phyloP scores from a whole-genome alignment of 2,329 filamentous ascomycete genomes.

The Phaeoacremonium minimum region DNA sequence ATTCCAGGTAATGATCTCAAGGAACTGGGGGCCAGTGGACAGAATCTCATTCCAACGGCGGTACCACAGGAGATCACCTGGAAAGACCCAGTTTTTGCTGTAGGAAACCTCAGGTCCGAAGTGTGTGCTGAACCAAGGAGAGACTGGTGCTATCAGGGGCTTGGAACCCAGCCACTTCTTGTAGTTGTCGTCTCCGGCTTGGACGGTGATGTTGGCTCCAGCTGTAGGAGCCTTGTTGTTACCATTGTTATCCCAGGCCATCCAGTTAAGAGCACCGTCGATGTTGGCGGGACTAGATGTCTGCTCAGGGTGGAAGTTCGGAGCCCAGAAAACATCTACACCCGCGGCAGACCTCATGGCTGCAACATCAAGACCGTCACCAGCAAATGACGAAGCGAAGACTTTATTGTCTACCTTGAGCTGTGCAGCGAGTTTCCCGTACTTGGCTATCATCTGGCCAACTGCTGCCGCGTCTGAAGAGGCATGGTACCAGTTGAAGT shows the following conservation, averaged over 20 bases:
- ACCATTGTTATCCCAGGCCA: conserved; percentile 38
- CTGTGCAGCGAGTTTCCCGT: conserved; percentile 36
- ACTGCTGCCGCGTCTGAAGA: conserved; percentile 28
- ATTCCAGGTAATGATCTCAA: conserved; percentile 42
- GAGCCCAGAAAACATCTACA: conserved; percentile 39
- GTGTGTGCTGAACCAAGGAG: conserved; percentile 43
- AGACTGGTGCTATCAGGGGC: conserved; percentile 17
- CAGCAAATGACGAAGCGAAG: conserved; percentile 50
- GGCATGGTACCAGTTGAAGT: conserved; percentile 42
- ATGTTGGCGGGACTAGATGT: conserved; percentile 27
- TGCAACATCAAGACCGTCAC: conserved; percentile 38
- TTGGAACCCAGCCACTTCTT: conserved; percentile 23
- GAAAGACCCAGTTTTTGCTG: conserved; percentile 54
- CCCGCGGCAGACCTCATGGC: conserved; percentile 36
- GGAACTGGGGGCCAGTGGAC: conserved; percentile 37
- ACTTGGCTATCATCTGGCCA: conserved; percentile 40
- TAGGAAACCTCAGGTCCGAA: conserved; percentile 37
- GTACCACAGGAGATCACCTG: conserved; percentile 53
- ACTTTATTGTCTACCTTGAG: conserved; percentile 42
- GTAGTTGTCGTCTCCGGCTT: conserved; percentile 28
- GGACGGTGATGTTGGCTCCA: conserved; percentile 32
- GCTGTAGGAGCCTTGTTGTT: conserved; percentile 43
- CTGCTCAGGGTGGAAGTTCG: conserved; percentile 41
- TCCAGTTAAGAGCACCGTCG: conserved; percentile 43
- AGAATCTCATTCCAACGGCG: conserved; percentile 50